phyloP scores from a whole-genome alignment of 768 basidiomycete species.

The Tremella yokohamensis region DNA sequence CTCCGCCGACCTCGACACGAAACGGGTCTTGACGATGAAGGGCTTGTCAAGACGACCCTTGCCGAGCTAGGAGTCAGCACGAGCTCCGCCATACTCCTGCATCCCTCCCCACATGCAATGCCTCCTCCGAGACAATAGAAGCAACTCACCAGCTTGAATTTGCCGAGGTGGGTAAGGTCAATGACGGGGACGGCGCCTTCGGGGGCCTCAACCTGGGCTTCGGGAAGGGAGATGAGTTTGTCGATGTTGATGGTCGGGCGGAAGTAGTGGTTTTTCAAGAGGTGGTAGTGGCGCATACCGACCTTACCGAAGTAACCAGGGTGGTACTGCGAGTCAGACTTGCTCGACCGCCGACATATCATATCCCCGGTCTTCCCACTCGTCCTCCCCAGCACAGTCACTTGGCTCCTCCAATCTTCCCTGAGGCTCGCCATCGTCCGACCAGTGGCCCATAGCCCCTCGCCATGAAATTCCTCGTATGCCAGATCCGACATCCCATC shows the following conservation, averaged over 20 bases:
- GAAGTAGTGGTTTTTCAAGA: conserved; percentile 86
- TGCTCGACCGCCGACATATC: no score
- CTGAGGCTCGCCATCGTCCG: no score
- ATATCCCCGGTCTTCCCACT: no score
- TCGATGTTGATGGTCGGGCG: conserved; percentile 97
- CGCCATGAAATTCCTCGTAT: no score
- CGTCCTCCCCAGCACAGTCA: no score
- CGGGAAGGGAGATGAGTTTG: conserved; percentile 58
- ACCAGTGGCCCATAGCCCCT: no score
- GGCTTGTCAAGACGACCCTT: conserved; percentile 79
- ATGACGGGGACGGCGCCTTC: conserved; percentile 75
- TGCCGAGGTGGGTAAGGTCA: conserved; percentile 57
- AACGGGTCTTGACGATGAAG: conserved; percentile 97
- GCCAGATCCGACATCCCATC: no score
- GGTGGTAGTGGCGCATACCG: conserved; percentile 99
- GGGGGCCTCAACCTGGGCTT: conserved; percentile 50
- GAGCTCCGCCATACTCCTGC: background rate
- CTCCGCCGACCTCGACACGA: conserved; percentile 81
- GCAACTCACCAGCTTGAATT: conserved; percentile 50
- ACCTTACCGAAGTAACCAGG: conserved; percentile 99
- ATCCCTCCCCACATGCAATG: background rate
- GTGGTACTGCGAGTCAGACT: conserved; percentile 63
- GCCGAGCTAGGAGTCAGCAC: conserved; percentile 59
- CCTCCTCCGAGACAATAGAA: background rate
- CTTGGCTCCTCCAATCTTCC: no score